Conservation (phyloP, 139 green algal species). For the Chlorella sorokiniana region DNA sequence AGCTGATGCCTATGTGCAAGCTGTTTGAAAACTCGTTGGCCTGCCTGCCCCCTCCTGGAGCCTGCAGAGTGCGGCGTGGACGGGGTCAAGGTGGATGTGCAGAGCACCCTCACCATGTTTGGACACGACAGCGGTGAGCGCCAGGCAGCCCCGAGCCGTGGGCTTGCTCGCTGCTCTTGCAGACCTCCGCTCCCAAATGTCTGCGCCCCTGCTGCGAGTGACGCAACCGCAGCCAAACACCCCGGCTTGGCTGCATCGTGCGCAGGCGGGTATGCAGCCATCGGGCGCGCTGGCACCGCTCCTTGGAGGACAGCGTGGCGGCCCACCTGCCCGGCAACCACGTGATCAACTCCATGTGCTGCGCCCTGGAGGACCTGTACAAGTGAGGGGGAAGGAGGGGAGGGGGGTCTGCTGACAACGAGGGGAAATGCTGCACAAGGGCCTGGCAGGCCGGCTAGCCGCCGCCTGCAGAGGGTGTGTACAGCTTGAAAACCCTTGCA, state of each 20-base stretch:
- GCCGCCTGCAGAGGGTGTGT: too few species aligned
- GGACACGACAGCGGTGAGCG: slow-evolving; percentile 17
- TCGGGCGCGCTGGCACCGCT: slow-evolving; percentile 62
- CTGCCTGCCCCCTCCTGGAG: too few species aligned
- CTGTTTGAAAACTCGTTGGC: too few species aligned
- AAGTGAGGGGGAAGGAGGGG: slow-evolving; percentile 11
- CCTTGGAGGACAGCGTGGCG: slow-evolving; percentile 74
- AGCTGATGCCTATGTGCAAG: too few species aligned
- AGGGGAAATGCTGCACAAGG: too few species aligned
- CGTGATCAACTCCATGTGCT: slow-evolving; percentile 98
- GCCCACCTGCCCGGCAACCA: slow-evolving; percentile 87
- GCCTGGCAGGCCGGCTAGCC: too few species aligned
- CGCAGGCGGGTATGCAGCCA: slow-evolving; percentile 68
- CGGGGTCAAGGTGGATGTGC: slow-evolving; percentile 69
- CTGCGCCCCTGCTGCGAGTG: too few species aligned
- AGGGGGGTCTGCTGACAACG: not conserved
- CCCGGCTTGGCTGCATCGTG: too few species aligned
- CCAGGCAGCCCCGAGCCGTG: slow-evolving; percentile 32
- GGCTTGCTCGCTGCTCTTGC: not conserved
- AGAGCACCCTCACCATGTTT: slow-evolving; percentile 61
- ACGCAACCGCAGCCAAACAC: too few species aligned
- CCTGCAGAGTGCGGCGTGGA: slow-evolving; percentile 55
- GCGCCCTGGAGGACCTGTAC: slow-evolving; percentile 80
- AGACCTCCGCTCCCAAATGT: not conserved
- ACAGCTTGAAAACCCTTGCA: too few species aligned